These are phyloP conservation scores for Lepraria neglecta DNA, from an alignment of 495 filamentous ascomycete species.

Conservation along the genomic window DNA sequence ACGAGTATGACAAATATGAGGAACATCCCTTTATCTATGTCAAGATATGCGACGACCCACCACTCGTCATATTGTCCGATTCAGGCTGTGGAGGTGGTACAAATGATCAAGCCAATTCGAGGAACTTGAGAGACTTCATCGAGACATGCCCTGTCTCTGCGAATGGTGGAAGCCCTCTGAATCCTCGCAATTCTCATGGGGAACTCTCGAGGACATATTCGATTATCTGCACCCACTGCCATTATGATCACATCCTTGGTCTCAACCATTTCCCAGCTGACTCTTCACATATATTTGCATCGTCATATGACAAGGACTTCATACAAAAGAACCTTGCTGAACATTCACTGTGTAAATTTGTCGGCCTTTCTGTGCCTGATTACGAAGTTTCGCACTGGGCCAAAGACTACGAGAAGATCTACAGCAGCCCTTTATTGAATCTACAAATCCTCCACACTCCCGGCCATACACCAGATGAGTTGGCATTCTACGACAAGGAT, in stretches of 20 bases:
- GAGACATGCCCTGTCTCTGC: conserved; percentile 32
- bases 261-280: conserved; percentile 30
- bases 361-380: conserved; percentile 29
- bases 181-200: conserved; percentile 22
- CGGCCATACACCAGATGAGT: conserved; percentile 40
- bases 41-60: conserved; percentile 31
- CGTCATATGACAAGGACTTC: conserved; percentile 32
- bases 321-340: conserved; percentile 31
- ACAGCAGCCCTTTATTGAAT: conserved; percentile 17
- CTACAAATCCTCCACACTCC: conserved; percentile 38
- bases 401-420: conserved; percentile 28
- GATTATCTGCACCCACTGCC: conserved; percentile 39
- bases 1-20: conserved; percentile 34
- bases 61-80: conserved; percentile 33
- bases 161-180: conserved; percentile 33
- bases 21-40: conserved; percentile 41
- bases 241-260: conserved; percentile 40
- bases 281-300: conserved; percentile 33
- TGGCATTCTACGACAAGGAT: conserved; percentile 37
- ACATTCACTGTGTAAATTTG: conserved; percentile 33
- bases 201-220: conserved; percentile 29
- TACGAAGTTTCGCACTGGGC: conserved; percentile 36
- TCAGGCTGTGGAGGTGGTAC: conserved; percentile 34
- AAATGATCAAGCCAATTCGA: conserved; percentile 13
- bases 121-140: conserved; percentile 32